A percentile compares a stretch with the other conserved stretches of the same genome.
These are phyloP conservation scores for Linum tenue DNA, from an alignment of 345 rosid species.

Conservation along the genomic window DNA sequence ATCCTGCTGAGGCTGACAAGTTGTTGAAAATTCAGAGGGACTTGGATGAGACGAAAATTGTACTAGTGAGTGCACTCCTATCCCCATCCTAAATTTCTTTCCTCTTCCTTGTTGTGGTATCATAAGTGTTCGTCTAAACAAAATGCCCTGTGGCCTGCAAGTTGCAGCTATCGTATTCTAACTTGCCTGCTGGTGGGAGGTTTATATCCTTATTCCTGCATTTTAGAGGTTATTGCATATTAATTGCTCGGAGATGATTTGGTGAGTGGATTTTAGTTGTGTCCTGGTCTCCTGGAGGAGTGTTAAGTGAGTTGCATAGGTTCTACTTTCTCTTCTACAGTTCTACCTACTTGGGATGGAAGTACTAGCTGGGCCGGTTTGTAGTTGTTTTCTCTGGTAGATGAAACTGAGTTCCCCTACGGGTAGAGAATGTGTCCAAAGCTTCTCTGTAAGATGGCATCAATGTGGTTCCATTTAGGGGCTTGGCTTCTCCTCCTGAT, in stretches of 20 bases:
- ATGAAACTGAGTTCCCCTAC: no score
- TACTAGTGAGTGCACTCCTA: constrained; percentile 55
- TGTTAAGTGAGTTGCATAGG: no score
- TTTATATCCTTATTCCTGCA: background rate
- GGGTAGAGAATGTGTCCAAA: no score
- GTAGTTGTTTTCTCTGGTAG: no score
- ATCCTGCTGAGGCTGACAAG: constrained; percentile 97
- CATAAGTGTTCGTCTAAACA: background rate
- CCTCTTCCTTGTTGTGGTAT: background rate
- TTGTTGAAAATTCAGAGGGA: constrained; percentile 94
- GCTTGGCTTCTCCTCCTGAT: background rate
- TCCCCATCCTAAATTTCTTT: no score
- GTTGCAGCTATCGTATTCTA: background rate
- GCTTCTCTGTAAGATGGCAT: no score
- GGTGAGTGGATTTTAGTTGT: background rate
- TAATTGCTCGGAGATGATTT: background rate
- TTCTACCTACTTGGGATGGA: no score
- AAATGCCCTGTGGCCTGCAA: background rate
- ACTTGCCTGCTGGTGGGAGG: background rate
- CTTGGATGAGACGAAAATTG: constrained; percentile 96
- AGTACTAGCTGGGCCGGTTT: no score
- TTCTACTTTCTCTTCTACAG: no score
- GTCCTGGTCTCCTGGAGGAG: no score
- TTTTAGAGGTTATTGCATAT: background rate
- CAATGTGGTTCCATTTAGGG: background rate